These are phyloP conservation scores for Rauvolfia tetraphylla DNA, from an alignment of 257 asterid genomes.

Conservation along the genomic window DNA sequence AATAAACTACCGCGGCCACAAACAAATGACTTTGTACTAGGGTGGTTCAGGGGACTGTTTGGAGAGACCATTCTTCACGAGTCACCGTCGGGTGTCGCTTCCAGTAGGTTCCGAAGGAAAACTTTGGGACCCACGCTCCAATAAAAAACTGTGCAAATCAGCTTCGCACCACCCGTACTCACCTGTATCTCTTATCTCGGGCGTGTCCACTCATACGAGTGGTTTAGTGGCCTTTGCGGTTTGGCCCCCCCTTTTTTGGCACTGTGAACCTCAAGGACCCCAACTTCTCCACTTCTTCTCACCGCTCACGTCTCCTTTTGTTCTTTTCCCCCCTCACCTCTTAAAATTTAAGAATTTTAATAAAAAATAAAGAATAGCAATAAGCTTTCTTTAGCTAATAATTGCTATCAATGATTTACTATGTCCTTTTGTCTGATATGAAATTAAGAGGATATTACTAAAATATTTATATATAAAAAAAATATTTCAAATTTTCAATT, in stretches of 20 bases:
- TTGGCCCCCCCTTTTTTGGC: slow-evolving; percentile 1
- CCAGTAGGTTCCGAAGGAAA: background rate
- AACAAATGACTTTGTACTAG: too few relatives aligned
- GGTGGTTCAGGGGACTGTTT: too few relatives aligned
- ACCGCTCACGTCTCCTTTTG: background rate
- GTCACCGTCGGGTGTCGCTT: background rate
- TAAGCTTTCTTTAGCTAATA: too few relatives aligned
- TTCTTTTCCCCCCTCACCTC: background rate
- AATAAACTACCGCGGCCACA: too few relatives aligned
- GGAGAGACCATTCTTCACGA: background rate
- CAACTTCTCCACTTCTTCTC: background rate
- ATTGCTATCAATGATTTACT: too few relatives aligned
- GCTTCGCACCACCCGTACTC: background rate
- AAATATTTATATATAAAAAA: too few relatives aligned
- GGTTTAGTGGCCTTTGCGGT: slow-evolving; percentile 6
- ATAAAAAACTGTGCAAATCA: background rate
- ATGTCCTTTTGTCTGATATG: too few relatives aligned
- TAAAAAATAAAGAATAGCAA: too few relatives aligned
- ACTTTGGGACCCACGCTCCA: slow-evolving; percentile 1
- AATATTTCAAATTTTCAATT: too few relatives aligned
- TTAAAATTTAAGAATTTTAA: too few relatives aligned
- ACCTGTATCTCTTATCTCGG: background rate
- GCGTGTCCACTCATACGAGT: background rate
- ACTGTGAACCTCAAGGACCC: slow-evolving; percentile 4
- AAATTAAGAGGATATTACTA: too few relatives aligned